Evolutionary conservation across 805 yeast genomes (phyloP).

Genomic region (Kodamaea restingae): DNA sequence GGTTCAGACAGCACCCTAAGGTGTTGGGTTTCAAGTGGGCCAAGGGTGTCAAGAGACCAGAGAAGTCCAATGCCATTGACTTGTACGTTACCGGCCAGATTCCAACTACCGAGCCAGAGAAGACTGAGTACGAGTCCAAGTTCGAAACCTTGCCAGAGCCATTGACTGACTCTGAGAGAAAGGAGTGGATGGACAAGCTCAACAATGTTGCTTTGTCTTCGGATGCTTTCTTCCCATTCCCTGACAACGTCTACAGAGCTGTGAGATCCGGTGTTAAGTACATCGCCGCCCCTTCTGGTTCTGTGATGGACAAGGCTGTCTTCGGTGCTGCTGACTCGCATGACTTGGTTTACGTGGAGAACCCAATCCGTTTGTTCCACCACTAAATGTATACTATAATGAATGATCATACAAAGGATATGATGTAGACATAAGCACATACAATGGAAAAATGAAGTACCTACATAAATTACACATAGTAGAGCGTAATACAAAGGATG

Average conservation of each 20-base stretch:
- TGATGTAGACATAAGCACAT: too few species aligned
- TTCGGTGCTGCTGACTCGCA: slow-evolving; percentile 92
- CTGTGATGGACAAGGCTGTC: slow-evolving; percentile 96
- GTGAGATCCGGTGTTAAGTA: slow-evolving; percentile 94
- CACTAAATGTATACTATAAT: slow-evolving; percentile 47
- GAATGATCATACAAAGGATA: neutral
- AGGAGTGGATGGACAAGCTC: slow-evolving; percentile 79
- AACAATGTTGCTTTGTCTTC: slow-evolving; percentile 87
- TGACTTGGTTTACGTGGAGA: slow-evolving; percentile 89
- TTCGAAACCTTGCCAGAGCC: slow-evolving; percentile 82
- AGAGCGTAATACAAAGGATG: too few species aligned
- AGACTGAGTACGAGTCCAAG: slow-evolving; percentile 85
- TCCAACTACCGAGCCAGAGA: slow-evolving; percentile 89
- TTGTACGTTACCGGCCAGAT: slow-evolving; percentile 87
- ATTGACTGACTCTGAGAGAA: slow-evolving; percentile 75
- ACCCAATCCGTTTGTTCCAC: slow-evolving; percentile 97
- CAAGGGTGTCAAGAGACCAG: slow-evolving; percentile 97
- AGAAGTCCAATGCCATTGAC: slow-evolving; percentile 96
- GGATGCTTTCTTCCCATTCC: slow-evolving; percentile 99
- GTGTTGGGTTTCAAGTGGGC: slow-evolving; percentile 95
- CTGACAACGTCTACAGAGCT: slow-evolving; percentile 97
- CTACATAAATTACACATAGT: too few species aligned
- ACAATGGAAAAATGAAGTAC: too few species aligned
- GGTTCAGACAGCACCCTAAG: slow-evolving; percentile 98
- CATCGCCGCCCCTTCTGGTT: slow-evolving; percentile 96